Conservation (phyloP, 192 early-diverging fungal species). For the Phlyctochytrium arcticum region DNA sequence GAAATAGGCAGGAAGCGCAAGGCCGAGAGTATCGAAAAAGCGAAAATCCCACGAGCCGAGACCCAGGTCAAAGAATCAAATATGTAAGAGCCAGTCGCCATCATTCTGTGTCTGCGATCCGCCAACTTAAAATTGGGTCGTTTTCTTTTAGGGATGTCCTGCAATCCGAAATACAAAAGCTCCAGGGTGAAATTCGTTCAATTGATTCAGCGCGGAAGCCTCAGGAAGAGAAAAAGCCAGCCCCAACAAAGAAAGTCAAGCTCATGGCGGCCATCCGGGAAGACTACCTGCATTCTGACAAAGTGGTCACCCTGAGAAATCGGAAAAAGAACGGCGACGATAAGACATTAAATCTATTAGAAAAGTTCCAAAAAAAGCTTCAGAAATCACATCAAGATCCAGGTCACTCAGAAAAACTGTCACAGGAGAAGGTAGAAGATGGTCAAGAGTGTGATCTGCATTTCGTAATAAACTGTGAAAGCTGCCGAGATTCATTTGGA, state of each 20-base stretch:
- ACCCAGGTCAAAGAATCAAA: too few species aligned
- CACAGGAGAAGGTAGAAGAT: conserved; percentile 14
- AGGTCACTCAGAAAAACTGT: too few species aligned
- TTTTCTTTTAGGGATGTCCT: conserved; percentile 26
- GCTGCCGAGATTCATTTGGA: conserved; percentile 59
- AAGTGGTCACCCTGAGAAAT: conserved; percentile 25
- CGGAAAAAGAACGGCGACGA: conserved; percentile 18
- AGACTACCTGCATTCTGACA: conserved; percentile 15
- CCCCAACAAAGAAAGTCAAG: conserved; percentile 13
- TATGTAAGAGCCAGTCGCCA: background rate
- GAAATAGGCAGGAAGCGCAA: conserved; percentile 44
- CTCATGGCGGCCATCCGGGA: conserved; percentile 3
- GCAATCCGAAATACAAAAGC: conserved; percentile 57
- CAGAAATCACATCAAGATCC: conserved; percentile 22
- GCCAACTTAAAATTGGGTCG: too few species aligned
- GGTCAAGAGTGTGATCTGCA: conserved; percentile 60
- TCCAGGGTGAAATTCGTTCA: conserved; percentile 63
- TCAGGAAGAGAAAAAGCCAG: conserved; percentile 4
- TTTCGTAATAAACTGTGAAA: conserved; percentile 62
- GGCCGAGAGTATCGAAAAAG: too few species aligned
- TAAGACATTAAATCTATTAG: conserved; percentile 18
- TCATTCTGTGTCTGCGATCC: too few species aligned
- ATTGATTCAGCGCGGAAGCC: conserved; percentile 35
- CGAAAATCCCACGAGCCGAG: too few species aligned
- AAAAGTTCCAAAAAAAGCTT: conserved; percentile 16